These are phyloP conservation scores for Tulasnella sp. DNA, from an alignment of 768 basidiomycete species.

Conservation along the genomic window DNA sequence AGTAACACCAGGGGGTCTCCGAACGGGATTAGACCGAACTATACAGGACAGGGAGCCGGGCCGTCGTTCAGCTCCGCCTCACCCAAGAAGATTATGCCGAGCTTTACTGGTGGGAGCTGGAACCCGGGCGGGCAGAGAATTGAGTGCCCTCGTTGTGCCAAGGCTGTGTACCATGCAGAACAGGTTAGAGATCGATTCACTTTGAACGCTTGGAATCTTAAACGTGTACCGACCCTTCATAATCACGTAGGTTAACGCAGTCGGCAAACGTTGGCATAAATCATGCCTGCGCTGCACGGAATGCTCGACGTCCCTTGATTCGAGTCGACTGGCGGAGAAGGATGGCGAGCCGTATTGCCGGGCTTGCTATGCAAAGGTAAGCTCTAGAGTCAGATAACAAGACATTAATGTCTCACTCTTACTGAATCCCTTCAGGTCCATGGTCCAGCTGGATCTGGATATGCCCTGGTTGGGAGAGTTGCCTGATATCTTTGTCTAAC, in stretches of 20 bases:
- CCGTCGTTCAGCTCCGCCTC: not conserved
- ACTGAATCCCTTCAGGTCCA: constrained; percentile 39
- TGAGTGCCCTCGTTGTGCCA: constrained; percentile 54
- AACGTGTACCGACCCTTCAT: not conserved
- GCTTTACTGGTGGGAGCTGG: constrained; percentile 27
- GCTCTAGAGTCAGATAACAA: constrained; percentile 16
- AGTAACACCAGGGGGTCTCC: not conserved
- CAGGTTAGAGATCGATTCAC: constrained; percentile 37
- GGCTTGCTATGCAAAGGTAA: constrained; percentile 61
- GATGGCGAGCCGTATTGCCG: constrained; percentile 62
- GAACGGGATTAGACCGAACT: constrained; percentile 1
- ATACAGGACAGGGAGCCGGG: not conserved
- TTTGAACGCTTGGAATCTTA: not conserved
- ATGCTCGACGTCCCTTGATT: constrained; percentile 60
- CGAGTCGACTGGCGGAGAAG: constrained; percentile 61
- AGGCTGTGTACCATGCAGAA: constrained; percentile 80
- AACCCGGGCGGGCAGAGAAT: constrained; percentile 51
- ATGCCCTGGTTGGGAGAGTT: constrained; percentile 48
- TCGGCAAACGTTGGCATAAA: constrained; percentile 74
- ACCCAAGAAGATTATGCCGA: constrained; percentile 21
- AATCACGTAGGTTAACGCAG: constrained; percentile 53
- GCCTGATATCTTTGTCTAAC: not conserved
- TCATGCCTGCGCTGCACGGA: constrained; percentile 65
- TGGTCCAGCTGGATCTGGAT: constrained; percentile 64
- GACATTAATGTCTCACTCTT: not conserved